Evolutionary conservation across 352 stramenopile species (phyloP).

Genomic region (Pythium periplocum): DNA sequence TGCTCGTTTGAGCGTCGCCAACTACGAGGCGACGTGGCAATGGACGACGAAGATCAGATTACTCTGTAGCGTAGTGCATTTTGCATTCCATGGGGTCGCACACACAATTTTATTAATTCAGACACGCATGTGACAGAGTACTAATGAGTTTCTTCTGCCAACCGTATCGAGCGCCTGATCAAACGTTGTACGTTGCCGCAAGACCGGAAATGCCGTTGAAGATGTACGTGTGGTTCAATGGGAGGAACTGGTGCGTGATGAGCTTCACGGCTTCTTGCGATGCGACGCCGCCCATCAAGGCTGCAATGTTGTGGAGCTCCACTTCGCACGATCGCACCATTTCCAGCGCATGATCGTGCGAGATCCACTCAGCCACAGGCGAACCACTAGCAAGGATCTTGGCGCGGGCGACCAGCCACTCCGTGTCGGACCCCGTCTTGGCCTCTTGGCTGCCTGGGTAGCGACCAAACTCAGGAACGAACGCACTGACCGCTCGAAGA

Average conservation of each 20-base stretch:
- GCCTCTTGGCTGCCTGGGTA: conserved; percentile 80
- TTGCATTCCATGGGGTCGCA: too few species aligned
- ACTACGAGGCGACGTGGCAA: not conserved
- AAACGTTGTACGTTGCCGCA: conserved; percentile 73
- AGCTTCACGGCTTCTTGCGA: conserved; percentile 98
- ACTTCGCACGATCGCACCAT: conserved; percentile 90
- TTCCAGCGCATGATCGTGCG: conserved; percentile 79
- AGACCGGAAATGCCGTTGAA: conserved; percentile 95
- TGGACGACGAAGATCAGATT: too few species aligned
- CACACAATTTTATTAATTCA: too few species aligned
- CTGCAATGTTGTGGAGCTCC: conserved; percentile 93
- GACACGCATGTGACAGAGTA: too few species aligned
- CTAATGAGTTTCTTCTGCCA: too few species aligned
- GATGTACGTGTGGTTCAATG: conserved; percentile 96
- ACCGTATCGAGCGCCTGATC: conserved; percentile 6
- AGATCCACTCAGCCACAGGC: conserved; percentile 48
- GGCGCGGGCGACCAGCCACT: conserved; percentile 53
- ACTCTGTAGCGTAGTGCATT: too few species aligned
- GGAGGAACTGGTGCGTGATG: conserved; percentile 97
- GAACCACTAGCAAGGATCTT: conserved; percentile 24
- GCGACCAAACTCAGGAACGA: conserved; percentile 46
- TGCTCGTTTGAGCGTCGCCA: conserved; percentile 44
- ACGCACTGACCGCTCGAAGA: conserved; percentile 71
- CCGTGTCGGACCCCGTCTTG: conserved; percentile 44
- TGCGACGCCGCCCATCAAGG: conserved; percentile 94